Conservation (phyloP, 768 basidiomycete genomes). For the Kwoniella europaea region DNA sequence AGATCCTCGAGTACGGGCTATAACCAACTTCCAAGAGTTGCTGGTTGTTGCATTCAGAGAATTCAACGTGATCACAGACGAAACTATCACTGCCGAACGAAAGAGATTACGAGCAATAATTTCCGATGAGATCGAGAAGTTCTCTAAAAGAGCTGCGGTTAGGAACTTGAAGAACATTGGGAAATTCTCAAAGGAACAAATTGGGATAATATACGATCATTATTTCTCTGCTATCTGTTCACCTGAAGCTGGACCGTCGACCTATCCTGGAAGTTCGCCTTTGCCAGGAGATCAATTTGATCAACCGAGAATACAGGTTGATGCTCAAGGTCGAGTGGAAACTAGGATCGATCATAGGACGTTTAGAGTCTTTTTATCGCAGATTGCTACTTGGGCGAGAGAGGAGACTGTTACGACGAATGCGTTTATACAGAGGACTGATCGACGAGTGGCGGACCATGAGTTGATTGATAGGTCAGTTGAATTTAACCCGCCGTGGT, state of each 20-base stretch:
- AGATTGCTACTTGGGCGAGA: slow-evolving; percentile 93
- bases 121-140: slow-evolving; percentile 87
- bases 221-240: slow-evolving; percentile 68
- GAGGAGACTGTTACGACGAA: slow-evolving; percentile 91
- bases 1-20: slow-evolving; percentile 87
- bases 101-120: slow-evolving; percentile 85
- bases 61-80: slow-evolving; percentile 94
- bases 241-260: slow-evolving; percentile 24
- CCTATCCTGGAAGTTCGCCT: slow-evolving; percentile 16
- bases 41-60: slow-evolving; percentile 97
- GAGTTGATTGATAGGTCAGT: slow-evolving; percentile 80
- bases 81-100: slow-evolving; percentile 85
- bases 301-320: slow-evolving; percentile 55
- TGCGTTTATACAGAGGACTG: slow-evolving; percentile 88
- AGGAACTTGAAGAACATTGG: slow-evolving; percentile 81
- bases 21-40: slow-evolving; percentile 96
- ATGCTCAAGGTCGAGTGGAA: slow-evolving; percentile 77
- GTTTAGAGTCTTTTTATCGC: slow-evolving; percentile 86
- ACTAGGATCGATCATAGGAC: slow-evolving; percentile 84
- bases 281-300: slow-evolving; percentile 45
- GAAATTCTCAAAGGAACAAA: slow-evolving; percentile 83
- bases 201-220: slow-evolving; percentile 83
- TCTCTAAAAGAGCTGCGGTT: slow-evolving; percentile 87
- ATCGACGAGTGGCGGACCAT: slow-evolving; percentile 90
- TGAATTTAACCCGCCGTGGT: too few relatives aligned